Base-by-base conservation (phyloP, 169 alveolate species). In the Plasmodium gonderi region DNA sequence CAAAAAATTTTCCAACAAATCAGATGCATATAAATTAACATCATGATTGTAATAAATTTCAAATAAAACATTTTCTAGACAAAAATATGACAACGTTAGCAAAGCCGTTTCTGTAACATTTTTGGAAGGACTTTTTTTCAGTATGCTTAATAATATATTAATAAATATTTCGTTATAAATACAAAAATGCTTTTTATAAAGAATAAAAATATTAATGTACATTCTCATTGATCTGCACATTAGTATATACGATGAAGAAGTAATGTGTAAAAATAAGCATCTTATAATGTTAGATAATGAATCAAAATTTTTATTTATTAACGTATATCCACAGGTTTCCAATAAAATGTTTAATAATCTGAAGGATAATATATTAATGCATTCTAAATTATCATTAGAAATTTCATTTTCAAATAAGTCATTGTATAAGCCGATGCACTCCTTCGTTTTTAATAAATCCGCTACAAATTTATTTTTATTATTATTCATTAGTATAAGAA, bases 181-280 rank as follows among this genome's bases (percentile, higher is more conserved):
- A 72, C 26, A 77, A 65, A 77, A 90, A 33, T 90, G 82, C 68
- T 90, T 69, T 49, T 90, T 90, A 65, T 90, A 90, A 44, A 90
- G 72, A 68, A 90, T 90, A 20, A 90, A 90, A 76, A 90, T 90
- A 49, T 90, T 90, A 72, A 90, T 65, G 54, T 90, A 90, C 7
- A 79, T 33, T 77, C 94, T 90, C 90, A 90, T 77, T n/a, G 94
- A 64, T 64, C 51, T 90, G 44, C 94, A 77, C 64, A 90, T 90
- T 12, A 90, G 91, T 12, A 77, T 79, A 90, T 42, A 90, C 0
- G 94, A 90, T 9, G 94, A 78, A 45, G 94, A 90, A 5, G 75
- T 90, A 20, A 90, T 77, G 44, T 90, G 94, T 17, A 64, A 29
- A 78, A 90, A 90, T 40, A 90, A 33, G 69, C 94, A 77, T 65